Conservation (phyloP, 805 yeast genomes). For the Yarrowia sp. region DNA sequence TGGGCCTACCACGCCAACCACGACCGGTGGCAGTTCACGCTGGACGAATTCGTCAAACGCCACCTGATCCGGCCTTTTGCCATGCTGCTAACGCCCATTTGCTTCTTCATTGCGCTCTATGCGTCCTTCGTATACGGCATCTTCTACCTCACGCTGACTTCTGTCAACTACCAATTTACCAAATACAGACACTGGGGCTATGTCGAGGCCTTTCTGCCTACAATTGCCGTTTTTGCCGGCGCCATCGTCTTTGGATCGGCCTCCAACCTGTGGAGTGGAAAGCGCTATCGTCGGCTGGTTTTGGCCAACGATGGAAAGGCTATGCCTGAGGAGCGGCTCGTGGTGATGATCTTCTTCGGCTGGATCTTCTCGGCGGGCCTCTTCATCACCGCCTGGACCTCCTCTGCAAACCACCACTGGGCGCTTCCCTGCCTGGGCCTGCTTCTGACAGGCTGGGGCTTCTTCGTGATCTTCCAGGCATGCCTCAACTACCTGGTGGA, state of each 20-base stretch:
- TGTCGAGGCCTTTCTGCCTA: slow-evolving; percentile 67
- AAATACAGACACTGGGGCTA: slow-evolving; percentile 74
- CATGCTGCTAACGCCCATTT: slow-evolving; percentile 66
- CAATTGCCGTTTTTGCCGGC: slow-evolving; percentile 71
- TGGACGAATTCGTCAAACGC: slow-evolving; percentile 65
- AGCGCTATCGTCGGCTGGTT: slow-evolving; percentile 48
- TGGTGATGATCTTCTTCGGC: slow-evolving; percentile 72
- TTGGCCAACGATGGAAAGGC: slow-evolving; percentile 55
- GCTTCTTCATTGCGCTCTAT: slow-evolving; percentile 62
- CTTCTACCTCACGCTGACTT: slow-evolving; percentile 53
- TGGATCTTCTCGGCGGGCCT: slow-evolving; percentile 73
- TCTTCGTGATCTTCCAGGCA: slow-evolving; percentile 57
- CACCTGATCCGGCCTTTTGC: slow-evolving; percentile 78
- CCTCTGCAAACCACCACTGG: slow-evolving; percentile 46
- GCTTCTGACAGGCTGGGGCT: slow-evolving; percentile 52
- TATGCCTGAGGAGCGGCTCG: slow-evolving; percentile 78
- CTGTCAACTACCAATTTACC: slow-evolving; percentile 48
- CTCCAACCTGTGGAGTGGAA: slow-evolving; percentile 35
- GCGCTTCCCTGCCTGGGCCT: slow-evolving; percentile 59
- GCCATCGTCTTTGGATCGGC: slow-evolving; percentile 36
- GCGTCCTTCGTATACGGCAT: slow-evolving; percentile 79
- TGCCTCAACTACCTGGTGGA: slow-evolving; percentile 61
- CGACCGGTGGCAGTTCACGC: slow-evolving; percentile 73
- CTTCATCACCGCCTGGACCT: slow-evolving; percentile 84
- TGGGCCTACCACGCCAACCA: slow-evolving; percentile 74